These are phyloP conservation scores for Ceratobasidium theobromae DNA, from an alignment of 1,284 basidiomycete genomes.

Conservation along the genomic window DNA sequence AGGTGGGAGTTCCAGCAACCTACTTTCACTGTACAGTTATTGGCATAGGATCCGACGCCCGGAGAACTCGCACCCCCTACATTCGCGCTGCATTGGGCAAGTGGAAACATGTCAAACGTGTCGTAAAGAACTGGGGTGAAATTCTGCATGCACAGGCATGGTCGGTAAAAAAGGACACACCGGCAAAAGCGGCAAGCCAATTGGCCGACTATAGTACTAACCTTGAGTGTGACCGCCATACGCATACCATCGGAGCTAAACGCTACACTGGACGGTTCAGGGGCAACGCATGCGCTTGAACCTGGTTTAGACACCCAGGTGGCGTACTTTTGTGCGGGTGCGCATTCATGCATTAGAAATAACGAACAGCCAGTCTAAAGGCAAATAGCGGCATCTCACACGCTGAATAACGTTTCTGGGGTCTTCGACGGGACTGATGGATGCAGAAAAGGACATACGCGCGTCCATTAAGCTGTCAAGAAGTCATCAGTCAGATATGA, in stretches of 20 bases:
- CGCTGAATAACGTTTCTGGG: slow-evolving; percentile 26
- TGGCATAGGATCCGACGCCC: slow-evolving; percentile 17
- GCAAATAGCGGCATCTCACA: slow-evolving; percentile 1
- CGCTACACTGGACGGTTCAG: slow-evolving; percentile 26
- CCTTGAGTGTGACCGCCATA: slow-evolving; percentile 30
- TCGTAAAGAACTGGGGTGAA: slow-evolving; percentile 24
- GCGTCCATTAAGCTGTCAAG: slow-evolving; percentile 21
- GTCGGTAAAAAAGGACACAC: not conserved
- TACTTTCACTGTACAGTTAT: slow-evolving; percentile 28
- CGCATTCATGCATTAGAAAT: not conserved
- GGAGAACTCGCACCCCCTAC: not conserved
- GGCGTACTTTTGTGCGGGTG: slow-evolving; percentile 27
- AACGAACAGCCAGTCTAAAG: not conserved
- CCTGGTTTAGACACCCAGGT: slow-evolving; percentile 28
- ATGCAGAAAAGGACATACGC: slow-evolving; percentile 23
- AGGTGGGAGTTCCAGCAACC: not conserved
- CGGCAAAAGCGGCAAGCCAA: not conserved
- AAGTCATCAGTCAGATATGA: slow-evolving; percentile 1
- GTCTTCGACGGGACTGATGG: slow-evolving; percentile 22
- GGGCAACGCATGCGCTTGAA: slow-evolving; percentile 10
- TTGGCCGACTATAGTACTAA: not conserved
- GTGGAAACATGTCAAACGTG: slow-evolving; percentile 26
- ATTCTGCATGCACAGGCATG: slow-evolving; percentile 3
- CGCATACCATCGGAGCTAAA: slow-evolving; percentile 18
- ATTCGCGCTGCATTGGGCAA: slow-evolving; percentile 16